Evolutionary conservation across 1,139 yeast species (phyloP).

Genomic region (Candida frijolesensis): DNA sequence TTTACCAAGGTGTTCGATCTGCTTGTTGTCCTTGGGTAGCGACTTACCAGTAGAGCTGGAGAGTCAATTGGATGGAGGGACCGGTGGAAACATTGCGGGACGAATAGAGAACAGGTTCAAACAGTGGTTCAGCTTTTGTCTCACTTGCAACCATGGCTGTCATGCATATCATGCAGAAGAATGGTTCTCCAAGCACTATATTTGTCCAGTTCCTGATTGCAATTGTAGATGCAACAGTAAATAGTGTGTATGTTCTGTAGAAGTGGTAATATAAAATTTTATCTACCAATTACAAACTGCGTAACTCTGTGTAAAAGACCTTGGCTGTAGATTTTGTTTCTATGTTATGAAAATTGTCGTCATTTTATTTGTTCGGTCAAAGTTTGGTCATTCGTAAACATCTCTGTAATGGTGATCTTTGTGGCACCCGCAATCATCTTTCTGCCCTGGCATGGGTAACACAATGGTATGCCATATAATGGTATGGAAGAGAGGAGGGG

Average conservation of each 20-base stretch:
- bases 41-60: slow-evolving; percentile 50
- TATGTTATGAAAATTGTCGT: no score
- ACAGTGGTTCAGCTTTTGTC: slow-evolving; percentile 88
- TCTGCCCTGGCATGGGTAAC: not conserved
- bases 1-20: slow-evolving; percentile 90
- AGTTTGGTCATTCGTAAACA: no score
- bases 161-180: slow-evolving; percentile 95
- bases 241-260: slow-evolving; percentile 16
- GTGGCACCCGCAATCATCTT: no score
- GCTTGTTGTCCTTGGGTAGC: slow-evolving; percentile 79
- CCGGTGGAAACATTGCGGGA: slow-evolving; percentile 11
- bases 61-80: slow-evolving; percentile 19
- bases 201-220: slow-evolving; percentile 96
- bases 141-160: slow-evolving; percentile 89
- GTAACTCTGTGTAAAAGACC: no score
- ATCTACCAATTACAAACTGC: no score
- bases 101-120: slow-evolving; percentile 44
- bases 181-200: slow-evolving; percentile 86
- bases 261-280: no score
- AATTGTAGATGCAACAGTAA: slow-evolving; percentile 73
- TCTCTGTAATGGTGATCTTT: no score
- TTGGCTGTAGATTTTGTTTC: no score
- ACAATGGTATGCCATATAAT: not conserved
- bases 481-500: no score
- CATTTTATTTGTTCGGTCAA: no score